Conservation (phyloP, 2,329 filamentous ascomycete genomes). For the Apiospora koreana region DNA sequence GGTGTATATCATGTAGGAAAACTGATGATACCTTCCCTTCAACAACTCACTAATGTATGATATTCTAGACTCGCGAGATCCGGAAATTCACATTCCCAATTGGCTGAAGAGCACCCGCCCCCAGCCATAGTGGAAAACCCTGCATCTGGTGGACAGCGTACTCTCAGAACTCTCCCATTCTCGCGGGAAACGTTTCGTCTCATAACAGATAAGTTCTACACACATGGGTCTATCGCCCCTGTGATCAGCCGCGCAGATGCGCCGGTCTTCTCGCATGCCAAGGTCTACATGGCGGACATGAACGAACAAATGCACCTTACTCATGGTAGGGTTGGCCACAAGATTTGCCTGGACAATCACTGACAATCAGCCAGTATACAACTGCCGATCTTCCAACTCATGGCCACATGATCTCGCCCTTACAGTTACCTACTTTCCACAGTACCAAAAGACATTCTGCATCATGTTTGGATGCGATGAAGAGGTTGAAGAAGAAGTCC, state of each 20-base stretch:
- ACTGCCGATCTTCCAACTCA: conserved; percentile 27
- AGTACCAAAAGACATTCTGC: conserved; percentile 22
- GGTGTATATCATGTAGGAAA: too few relatives aligned
- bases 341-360: too few relatives aligned
- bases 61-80: too few relatives aligned
- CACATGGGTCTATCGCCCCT: conserved; percentile 24
- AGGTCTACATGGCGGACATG: conserved; percentile 20
- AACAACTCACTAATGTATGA: too few relatives aligned
- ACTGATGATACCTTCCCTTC: too few relatives aligned
- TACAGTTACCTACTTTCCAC: conserved; percentile 27
- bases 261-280: conserved; percentile 22
- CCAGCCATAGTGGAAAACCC: too few relatives aligned
- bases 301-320: conserved; percentile 9
- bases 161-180: conserved; percentile 24
- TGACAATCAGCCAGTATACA: conserved; percentile 30
- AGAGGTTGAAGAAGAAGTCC: conserved; percentile 19
- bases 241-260: conserved; percentile 26
- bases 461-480: conserved; percentile 26
- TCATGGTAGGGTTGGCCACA: conserved; percentile 18
- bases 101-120: too few relatives aligned
- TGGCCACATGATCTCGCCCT: conserved; percentile 29
- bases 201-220: conserved; percentile 20
- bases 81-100: too few relatives aligned
- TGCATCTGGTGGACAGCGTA: conserved; percentile 9
- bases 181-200: conserved; percentile 18